A percentile compares a stretch with the other conserved stretches of the same genome.
Conservation (phyloP, 352 stramenopile species). For the Proteromonas lacertae region DNA sequence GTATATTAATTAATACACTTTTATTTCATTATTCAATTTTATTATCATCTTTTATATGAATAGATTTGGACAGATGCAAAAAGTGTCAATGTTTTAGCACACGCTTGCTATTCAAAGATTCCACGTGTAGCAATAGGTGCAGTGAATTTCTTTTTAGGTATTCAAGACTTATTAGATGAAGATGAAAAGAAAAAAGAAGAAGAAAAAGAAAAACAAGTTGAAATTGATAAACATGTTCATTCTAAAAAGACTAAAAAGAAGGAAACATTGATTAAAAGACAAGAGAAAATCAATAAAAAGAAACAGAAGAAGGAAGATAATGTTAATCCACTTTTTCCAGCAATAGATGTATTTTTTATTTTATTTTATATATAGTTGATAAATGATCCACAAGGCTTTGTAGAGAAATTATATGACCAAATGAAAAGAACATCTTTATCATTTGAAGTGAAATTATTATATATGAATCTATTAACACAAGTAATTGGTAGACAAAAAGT, state of each 20-base stretch:
- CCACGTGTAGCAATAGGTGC: background rate
- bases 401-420: background rate
- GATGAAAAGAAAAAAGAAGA: conserved; percentile 3
- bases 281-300: background rate
- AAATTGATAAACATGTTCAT: conserved; percentile 1
- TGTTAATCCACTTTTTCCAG: background rate
- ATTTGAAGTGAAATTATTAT: conserved; percentile 2
- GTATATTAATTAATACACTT: too few species aligned
- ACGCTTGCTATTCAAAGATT: background rate
- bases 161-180: background rate
- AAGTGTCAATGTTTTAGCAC: conserved; percentile 1
- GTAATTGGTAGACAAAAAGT: conserved; percentile 2
- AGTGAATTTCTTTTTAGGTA: conserved; percentile 2
- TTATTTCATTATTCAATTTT: too few species aligned
- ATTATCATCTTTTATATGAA: too few species aligned
- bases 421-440: background rate
- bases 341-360: too few species aligned
- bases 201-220: background rate
- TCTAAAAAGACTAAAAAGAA: background rate
- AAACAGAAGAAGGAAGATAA: background rate
- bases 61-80: conserved; percentile 2
- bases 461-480: conserved; percentile 2
- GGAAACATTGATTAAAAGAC: background rate
- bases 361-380: too few species aligned
- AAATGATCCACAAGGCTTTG: background rate